phyloP scores from a whole-genome alignment of 2,329 filamentous ascomycete species.

The Lizonia empirigonia region DNA sequence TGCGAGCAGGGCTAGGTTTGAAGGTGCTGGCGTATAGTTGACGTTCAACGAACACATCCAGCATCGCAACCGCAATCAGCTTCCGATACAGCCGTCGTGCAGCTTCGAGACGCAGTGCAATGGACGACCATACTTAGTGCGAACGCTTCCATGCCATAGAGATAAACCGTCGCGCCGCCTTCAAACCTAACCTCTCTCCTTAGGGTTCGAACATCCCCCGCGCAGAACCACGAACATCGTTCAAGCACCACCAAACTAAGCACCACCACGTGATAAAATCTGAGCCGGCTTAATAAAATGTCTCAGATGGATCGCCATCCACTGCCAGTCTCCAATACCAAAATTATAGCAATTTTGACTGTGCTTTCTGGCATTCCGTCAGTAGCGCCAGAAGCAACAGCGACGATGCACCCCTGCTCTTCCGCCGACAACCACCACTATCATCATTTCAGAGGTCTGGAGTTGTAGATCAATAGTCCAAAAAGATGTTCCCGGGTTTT shows the following conservation, averaged over 20 bases:
- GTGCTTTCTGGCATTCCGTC: background rate
- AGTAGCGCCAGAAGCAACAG: background rate
- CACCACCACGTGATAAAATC: background rate
- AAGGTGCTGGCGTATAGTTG: too few species aligned
- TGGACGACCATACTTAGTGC: slow-evolving; percentile 11
- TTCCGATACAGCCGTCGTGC: slow-evolving; percentile 8
- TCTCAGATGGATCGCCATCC: background rate
- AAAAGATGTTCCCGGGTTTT: background rate
- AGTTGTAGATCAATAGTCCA: background rate
- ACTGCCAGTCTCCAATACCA: background rate
- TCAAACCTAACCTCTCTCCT: background rate
- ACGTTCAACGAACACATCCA: too few species aligned
- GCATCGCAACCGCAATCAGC: too few species aligned
- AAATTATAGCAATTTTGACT: background rate
- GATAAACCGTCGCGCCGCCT: slow-evolving; percentile 13
- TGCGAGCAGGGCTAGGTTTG: too few species aligned
- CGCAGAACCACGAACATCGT: background rate
- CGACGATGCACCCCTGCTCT: background rate
- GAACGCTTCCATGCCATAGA: slow-evolving; percentile 16
- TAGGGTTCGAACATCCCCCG: background rate
- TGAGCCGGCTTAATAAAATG: background rate
- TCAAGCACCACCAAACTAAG: background rate
- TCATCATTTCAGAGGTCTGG: background rate
- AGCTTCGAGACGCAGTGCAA: slow-evolving; percentile 18
- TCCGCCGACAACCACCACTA: background rate